Conservation (phyloP, 2,329 filamentous ascomycete genomes). For the Penicillium brevicompactum region DNA sequence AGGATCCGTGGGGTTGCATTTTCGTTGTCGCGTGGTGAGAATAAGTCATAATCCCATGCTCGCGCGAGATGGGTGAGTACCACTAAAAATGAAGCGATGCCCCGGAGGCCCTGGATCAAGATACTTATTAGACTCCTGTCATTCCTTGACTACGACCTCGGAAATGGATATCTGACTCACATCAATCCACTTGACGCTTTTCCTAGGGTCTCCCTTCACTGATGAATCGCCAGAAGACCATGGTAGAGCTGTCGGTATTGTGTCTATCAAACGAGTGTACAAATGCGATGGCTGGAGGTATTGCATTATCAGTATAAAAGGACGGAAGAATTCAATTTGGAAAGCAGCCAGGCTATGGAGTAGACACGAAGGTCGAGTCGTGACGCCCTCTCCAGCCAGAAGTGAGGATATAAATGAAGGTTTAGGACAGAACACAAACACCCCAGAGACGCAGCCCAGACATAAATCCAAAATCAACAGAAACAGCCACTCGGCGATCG, state of each 20-base stretch:
- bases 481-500: too few species aligned
- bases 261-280: constrained; percentile 23
- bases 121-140: background rate
- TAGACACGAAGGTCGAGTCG: background rate
- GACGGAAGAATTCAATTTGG: background rate
- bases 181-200: constrained; percentile 61
- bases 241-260: constrained; percentile 12
- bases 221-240: constrained; percentile 14
- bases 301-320: background rate
- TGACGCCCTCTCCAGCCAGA: background rate
- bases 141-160: background rate
- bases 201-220: constrained; percentile 36
- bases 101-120: constrained; percentile 50
- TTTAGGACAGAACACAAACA: background rate
- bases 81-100: constrained; percentile 57
- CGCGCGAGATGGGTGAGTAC: constrained; percentile 56
- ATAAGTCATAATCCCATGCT: constrained; percentile 56
- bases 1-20: constrained; percentile 48
- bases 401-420: background rate
- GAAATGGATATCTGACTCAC: constrained; percentile 44
- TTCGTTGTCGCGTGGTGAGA: constrained; percentile 50
- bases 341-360: background rate
- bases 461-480: background rate
- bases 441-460: background rate
- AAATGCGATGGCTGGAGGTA: constrained; percentile 10